These are phyloP conservation scores for Collybia mongolica DNA, from an alignment of 768 basidiomycete species.

Conservation along the genomic window DNA sequence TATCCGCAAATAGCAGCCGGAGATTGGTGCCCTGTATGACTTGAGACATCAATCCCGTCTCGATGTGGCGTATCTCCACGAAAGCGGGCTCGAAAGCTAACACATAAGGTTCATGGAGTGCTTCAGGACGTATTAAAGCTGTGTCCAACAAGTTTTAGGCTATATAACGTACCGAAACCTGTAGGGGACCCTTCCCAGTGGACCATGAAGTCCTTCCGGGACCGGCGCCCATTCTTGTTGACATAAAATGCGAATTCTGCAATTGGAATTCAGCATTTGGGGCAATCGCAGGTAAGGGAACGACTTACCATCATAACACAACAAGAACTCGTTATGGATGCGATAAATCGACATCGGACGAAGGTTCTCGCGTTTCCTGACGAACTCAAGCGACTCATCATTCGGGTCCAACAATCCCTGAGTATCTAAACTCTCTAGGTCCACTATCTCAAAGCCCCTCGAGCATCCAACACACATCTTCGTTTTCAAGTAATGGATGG, in stretches of 20 bases:
- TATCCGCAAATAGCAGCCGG: slow-evolving; percentile 89
- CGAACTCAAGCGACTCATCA: slow-evolving; percentile 90
- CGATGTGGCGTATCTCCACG: slow-evolving; percentile 94
- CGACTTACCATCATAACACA: slow-evolving; percentile 92
- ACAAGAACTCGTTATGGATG: slow-evolving; percentile 92
- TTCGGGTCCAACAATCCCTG: slow-evolving; percentile 93
- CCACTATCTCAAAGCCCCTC: slow-evolving; percentile 97
- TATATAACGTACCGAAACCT: slow-evolving; percentile 77
- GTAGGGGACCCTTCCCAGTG: slow-evolving; percentile 96
- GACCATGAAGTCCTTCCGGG: slow-evolving; percentile 90
- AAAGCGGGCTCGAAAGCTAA: slow-evolving; percentile 96
- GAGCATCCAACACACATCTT: slow-evolving; percentile 97
- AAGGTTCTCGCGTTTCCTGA: slow-evolving; percentile 83
- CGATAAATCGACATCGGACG: slow-evolving; percentile 96
- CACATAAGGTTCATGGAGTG: slow-evolving; percentile 94
- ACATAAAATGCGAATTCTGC: slow-evolving; percentile 99
- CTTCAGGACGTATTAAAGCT: slow-evolving; percentile 37
- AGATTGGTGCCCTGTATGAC: slow-evolving; percentile 94
- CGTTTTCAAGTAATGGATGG: slow-evolving; percentile 96
- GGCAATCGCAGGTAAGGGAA: not conserved
- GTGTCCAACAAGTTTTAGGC: not conserved
- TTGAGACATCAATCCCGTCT: slow-evolving; percentile 88
- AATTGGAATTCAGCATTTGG: slow-evolving; percentile 7
- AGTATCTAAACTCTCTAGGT: slow-evolving; percentile 94
- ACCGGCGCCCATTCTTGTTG: slow-evolving; percentile 92